phyloP scores from a whole-genome alignment of 2,329 filamentous ascomycete species.

The Colletotrichum musicola region DNA sequence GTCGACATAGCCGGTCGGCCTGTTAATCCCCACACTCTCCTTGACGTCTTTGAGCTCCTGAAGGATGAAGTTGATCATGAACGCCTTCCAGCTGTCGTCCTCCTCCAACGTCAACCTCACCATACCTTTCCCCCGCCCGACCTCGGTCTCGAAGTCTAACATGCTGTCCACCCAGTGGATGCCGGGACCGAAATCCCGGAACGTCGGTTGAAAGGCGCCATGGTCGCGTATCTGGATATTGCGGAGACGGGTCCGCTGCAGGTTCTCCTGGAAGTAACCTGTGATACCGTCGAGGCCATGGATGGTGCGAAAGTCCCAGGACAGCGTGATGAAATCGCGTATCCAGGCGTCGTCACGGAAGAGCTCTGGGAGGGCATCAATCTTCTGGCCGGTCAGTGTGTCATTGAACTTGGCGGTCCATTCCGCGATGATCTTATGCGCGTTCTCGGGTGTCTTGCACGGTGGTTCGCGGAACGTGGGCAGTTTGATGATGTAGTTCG shows the following conservation, averaged over 20 bases:
- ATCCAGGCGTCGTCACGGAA: slow-evolving; percentile 63
- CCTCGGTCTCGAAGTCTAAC: slow-evolving; percentile 38
- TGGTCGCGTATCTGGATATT: slow-evolving; percentile 10
- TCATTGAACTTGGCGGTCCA: slow-evolving; percentile 10
- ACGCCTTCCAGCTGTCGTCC: slow-evolving; percentile 67
- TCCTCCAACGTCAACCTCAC: slow-evolving; percentile 35
- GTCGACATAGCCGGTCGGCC: slow-evolving; percentile 69
- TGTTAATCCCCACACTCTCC: slow-evolving; percentile 59
- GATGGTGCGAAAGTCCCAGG: slow-evolving; percentile 63
- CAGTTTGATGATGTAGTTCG: slow-evolving; percentile 16
- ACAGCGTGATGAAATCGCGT: slow-evolving; percentile 69
- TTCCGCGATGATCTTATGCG: background rate
- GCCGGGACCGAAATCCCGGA: slow-evolving; percentile 28
- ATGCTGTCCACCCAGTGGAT: slow-evolving; percentile 40
- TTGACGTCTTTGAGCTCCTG: slow-evolving; percentile 66
- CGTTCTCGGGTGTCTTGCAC: slow-evolving; percentile 6
- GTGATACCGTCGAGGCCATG: slow-evolving; percentile 16
- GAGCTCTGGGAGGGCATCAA: slow-evolving; percentile 40
- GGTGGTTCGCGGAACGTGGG: slow-evolving; percentile 20
- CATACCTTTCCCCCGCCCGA: slow-evolving; percentile 39
- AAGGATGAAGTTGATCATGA: slow-evolving; percentile 73
- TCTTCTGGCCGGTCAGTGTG: background rate
- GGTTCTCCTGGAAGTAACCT: slow-evolving; percentile 24
- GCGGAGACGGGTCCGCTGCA: slow-evolving; percentile 7
- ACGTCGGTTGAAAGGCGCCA: slow-evolving; percentile 19